Evolutionary conservation across 768 basidiomycete genomes (phyloP), one percentile per base, ranked within the genome.

Genomic region (Ephemerocybe angulata): DNA sequence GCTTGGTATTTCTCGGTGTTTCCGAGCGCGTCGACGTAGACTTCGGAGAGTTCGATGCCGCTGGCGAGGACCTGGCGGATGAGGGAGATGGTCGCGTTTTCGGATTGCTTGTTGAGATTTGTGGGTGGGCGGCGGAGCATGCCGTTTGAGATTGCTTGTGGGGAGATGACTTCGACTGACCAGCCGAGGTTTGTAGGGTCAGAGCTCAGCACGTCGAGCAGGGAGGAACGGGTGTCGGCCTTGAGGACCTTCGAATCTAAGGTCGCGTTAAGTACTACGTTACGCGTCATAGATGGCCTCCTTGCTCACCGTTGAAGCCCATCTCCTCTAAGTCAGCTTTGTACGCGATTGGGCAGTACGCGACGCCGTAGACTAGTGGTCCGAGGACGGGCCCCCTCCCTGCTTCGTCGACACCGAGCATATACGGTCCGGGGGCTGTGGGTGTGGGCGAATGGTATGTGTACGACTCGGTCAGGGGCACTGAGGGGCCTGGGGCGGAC

Each of bases 331-430:
- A 70, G 13, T 83, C 69, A 2, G 87, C 83, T 59, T 85, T 76
- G 71, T 90, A 98, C 22, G 85, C 76, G 3, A 77, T 77, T 2
- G 93, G 90, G 63, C 96, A 98, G 65, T 93, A 98, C 0, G 97
- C 95, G 24, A 96, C 85, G 6, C 90, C 96, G 64, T 99, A 98
- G 0, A 99, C 97, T 56, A 98, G 81, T 0, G 97, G 97, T 1
- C 95, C 96, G 0, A 99, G 76, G 1, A 96, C 96, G 21, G 96
- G 97, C 0, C 97, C 97, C 52, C 97, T 79, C 0, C 97, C 97
- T 0, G 97, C 97, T 68, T 99, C 97, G 69, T 99, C 97, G n/a
- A 99, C 94, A 22, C 97, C 97, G 48, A 99, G 86, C 47, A 98
- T 91, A 73, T 95, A 97, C 0, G 89, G 88, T 0, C 91, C 91